Evolutionary conservation across 208 protist genomes (phyloP).

Genomic region (Trypanosoma cruzi): DNA sequence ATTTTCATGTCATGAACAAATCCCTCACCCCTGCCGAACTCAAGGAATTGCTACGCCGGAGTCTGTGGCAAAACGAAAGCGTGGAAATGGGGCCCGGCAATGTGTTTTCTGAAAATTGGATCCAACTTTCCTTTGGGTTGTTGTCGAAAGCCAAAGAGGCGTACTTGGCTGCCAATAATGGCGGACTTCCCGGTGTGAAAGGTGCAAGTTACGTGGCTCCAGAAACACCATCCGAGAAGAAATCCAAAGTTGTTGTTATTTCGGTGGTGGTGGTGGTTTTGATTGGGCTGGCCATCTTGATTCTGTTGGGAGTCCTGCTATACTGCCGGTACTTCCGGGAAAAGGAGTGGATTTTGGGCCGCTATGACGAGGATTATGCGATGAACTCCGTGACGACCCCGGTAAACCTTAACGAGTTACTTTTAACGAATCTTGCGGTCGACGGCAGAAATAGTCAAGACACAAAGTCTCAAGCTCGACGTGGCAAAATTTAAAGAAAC

Average conservation of each 20-base stretch:
- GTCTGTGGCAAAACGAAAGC: neutral
- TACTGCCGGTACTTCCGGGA: conserved; percentile 4
- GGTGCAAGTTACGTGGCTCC: conserved; percentile 12
- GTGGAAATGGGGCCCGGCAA: neutral
- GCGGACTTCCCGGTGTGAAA: conserved; percentile 1
- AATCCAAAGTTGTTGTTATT: neutral
- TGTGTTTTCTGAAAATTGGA: neutral
- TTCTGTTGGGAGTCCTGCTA: conserved; percentile 4
- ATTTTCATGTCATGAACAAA: conserved; percentile 3
- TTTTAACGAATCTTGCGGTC: neutral
- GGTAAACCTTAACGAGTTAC: conserved; percentile 22
- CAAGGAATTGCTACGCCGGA: neutral
- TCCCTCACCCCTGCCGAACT: conserved; percentile 7
- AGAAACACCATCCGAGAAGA: neutral
- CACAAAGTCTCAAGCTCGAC: neutral
- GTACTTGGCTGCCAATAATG: neutral
- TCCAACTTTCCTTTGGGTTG: conserved; percentile 6
- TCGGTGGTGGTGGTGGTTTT: conserved; percentile 9
- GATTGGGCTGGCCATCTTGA: neutral
- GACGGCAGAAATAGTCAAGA: neutral
- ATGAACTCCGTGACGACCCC: conserved; percentile 20
- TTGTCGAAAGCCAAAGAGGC: neutral
- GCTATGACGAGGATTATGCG: conserved; percentile 23
- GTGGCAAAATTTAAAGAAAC: no score
- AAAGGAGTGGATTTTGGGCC: neutral